Percentiles rank a stretch among this genome's conserved stretches.
These are phyloP conservation scores for Blastobotrys indianensis DNA, from an alignment of 1,139 yeast species.

Conservation along the genomic window DNA sequence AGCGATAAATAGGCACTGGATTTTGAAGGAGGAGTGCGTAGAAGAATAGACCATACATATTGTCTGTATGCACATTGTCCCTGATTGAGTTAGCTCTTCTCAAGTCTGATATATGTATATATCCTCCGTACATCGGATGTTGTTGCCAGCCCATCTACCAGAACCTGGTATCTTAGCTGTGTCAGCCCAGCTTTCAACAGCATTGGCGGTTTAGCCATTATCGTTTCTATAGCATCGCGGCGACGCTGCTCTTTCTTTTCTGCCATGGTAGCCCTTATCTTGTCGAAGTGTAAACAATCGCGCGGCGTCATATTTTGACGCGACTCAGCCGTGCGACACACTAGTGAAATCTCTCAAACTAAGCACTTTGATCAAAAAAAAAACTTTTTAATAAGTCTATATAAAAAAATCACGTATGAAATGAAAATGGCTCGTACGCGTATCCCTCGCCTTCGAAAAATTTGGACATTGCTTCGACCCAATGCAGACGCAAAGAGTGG, in stretches of 20 bases:
- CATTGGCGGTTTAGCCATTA: constrained; percentile 55
- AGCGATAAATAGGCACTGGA: constrained; percentile 50
- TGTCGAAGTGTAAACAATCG: neutral
- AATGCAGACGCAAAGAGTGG: constrained; percentile 90
- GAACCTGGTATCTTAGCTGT: constrained; percentile 70
- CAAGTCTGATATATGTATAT: neutral
- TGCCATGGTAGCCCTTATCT: neutral
- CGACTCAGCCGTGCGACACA: no score
- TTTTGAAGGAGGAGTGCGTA: constrained; percentile 57
- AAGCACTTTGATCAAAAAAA: neutral
- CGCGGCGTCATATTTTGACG: no score
- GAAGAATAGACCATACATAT: constrained; percentile 76
- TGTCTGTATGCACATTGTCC: constrained; percentile 59
- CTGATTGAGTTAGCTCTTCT: constrained; percentile 16
- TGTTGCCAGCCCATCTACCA: constrained; percentile 67
- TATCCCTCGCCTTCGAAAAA: constrained; percentile 95
- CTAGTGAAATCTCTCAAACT: no score
- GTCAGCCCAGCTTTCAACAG: constrained; percentile 66
- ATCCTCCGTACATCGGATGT: constrained; percentile 32
- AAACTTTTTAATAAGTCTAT: neutral
- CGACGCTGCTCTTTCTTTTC: constrained; percentile 17
- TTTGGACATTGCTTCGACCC: constrained; percentile 99
- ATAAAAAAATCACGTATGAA: constrained; percentile 24
- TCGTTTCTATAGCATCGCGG: constrained; percentile 62
- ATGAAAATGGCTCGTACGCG: constrained; percentile 76